Percentiles rank a stretch among this genome's conserved stretches.
Evolutionary conservation across 345 rosid species (phyloP).

Genomic region (Salix caprea): DNA sequence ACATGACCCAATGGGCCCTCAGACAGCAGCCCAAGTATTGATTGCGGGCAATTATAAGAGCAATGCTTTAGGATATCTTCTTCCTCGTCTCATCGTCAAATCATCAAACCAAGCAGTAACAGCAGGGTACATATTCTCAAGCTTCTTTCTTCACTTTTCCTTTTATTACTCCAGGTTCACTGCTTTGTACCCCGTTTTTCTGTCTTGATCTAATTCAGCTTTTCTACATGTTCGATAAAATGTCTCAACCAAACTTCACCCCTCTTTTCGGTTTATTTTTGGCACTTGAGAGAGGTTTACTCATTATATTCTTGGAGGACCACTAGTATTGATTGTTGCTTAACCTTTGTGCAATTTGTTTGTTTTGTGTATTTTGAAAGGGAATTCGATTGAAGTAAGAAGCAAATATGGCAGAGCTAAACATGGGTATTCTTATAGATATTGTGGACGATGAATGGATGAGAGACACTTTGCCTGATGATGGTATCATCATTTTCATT

Average conservation of each 20-base stretch:
- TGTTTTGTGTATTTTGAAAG: constrained; percentile 1
- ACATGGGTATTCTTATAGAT: constrained; percentile 78
- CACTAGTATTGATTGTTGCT: not conserved
- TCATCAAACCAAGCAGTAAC: not conserved
- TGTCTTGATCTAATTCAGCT: not conserved
- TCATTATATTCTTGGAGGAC: not conserved
- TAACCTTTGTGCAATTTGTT: not conserved
- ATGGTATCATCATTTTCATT: constrained; percentile 46
- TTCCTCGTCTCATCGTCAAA: not conserved
- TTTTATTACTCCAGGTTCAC: not conserved
- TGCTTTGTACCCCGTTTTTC: not conserved
- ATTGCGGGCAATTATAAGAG: not conserved
- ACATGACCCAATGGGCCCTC: not conserved
- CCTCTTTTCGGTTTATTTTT: not conserved
- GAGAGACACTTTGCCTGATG: constrained; percentile 88
- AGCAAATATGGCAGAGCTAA: constrained; percentile 58
- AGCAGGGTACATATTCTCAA: not conserved
- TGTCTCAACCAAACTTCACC: not conserved
- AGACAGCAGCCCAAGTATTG: not conserved
- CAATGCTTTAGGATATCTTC: not conserved
- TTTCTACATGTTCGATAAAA: not conserved
- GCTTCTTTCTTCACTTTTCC: not conserved
- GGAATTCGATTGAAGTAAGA: constrained; percentile 6
- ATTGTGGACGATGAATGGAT: constrained; percentile 95
- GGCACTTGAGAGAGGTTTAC: not conserved